phyloP scores from a whole-genome alignment of 2,329 filamentous ascomycete genomes.

The Phoma sp. region DNA sequence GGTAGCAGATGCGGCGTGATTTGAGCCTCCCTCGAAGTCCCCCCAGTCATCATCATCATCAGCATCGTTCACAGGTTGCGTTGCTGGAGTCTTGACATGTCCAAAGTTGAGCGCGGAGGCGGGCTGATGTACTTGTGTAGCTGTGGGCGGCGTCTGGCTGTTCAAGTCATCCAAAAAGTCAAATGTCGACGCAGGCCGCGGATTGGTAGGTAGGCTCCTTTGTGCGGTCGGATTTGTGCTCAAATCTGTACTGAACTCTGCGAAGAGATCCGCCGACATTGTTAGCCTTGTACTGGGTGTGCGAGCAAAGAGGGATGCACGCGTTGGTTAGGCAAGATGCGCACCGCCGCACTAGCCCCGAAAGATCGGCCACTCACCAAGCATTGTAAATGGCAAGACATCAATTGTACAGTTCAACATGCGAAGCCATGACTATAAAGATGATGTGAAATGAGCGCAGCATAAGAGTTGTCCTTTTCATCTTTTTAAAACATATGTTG shows the following conservation, averaged over 20 bases:
- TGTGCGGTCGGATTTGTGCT: slow-evolving; percentile 22
- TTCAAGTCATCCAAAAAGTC: slow-evolving; percentile 45
- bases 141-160: slow-evolving; percentile 18
- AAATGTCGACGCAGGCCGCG: slow-evolving; percentile 31
- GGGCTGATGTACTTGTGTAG: slow-evolving; percentile 19
- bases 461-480: too few species aligned
- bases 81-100: not conserved
- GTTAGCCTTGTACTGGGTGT: slow-evolving; percentile 6
- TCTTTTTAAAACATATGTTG: too few species aligned
- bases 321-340: slow-evolving; percentile 20
- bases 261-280: slow-evolving; percentile 48
- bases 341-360: slow-evolving; percentile 22
- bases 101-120: slow-evolving; percentile 16
- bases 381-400: too few species aligned
- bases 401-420: too few species aligned
- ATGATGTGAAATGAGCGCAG: too few species aligned
- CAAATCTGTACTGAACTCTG: slow-evolving; percentile 38
- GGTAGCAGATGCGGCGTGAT: slow-evolving; percentile 19
- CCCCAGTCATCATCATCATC: slow-evolving; percentile 46
- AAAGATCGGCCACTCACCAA: slow-evolving; percentile 5
- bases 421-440: too few species aligned
- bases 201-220: not conserved
- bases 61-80: slow-evolving; percentile 24
- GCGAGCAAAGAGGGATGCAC: slow-evolving; percentile 16
- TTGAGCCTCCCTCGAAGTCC: slow-evolving; percentile 47